phyloP scores from a whole-genome alignment of 805 yeast genomes.

The Danielozyma ontarioensis region DNA sequence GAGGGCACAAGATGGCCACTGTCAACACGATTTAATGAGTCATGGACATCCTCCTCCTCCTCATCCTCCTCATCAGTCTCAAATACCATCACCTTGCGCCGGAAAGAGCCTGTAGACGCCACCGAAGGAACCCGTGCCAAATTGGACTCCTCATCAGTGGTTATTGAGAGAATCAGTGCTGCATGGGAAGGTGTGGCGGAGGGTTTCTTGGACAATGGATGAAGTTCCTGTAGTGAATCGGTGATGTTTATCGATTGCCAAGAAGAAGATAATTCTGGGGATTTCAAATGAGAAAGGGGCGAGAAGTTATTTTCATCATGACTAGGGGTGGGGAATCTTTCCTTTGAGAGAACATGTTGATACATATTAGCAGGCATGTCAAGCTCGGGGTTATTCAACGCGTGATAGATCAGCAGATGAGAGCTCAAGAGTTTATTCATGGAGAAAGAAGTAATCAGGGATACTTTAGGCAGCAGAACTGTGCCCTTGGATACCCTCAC shows the following conservation, averaged over 20 bases:
- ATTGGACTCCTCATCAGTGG: conserved; percentile 22
- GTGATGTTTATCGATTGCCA: conserved; percentile 27
- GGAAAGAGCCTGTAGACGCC: conserved; percentile 17
- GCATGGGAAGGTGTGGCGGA: conserved; percentile 12
- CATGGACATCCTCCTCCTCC: conserved; percentile 12
- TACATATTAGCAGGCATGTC: conserved; percentile 16
- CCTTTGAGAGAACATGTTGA: neutral
- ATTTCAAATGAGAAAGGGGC: conserved; percentile 3
- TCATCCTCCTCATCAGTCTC: conserved; percentile 38
- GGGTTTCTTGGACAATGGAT: neutral
- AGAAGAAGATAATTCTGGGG: conserved; percentile 11
- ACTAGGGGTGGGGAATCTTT: conserved; percentile 1
- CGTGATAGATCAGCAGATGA: conserved; percentile 35
- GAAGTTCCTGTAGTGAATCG: conserved; percentile 12
- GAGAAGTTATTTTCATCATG: neutral
- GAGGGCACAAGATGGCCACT: neutral
- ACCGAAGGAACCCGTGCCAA: conserved; percentile 9
- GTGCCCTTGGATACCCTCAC: neutral
- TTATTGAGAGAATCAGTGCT: conserved; percentile 18
- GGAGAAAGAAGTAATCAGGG: conserved; percentile 1
- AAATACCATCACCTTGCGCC: conserved; percentile 29
- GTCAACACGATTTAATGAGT: neutral
- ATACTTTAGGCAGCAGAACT: neutral
- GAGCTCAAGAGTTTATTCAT: conserved; percentile 25
- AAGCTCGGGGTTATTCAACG: conserved; percentile 36